Percentiles rank a stretch among this genome's conserved stretches.
Evolutionary conservation across 192 early-diverging fungal species (phyloP).

Genomic region (Entomortierella lignicola): DNA sequence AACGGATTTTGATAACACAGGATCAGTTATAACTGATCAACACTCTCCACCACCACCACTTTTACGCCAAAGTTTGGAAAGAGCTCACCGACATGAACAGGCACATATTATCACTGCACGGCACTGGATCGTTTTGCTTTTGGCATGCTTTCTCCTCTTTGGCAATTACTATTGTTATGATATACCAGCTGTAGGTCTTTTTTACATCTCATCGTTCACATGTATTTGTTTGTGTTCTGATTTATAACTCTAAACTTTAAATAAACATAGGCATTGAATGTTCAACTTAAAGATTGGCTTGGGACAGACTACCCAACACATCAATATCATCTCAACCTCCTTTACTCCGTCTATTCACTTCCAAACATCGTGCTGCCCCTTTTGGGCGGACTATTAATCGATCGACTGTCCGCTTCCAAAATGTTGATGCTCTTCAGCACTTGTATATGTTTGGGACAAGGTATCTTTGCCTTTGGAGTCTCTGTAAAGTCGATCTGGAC

Average conservation of each 20-base stretch:
- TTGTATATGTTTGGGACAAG: conserved; percentile 66
- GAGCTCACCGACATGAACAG: conserved; percentile 24
- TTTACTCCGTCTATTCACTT: conserved; percentile 53
- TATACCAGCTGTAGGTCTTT: conserved; percentile 45
- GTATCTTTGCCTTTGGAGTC: conserved; percentile 70
- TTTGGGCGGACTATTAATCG: conserved; percentile 61
- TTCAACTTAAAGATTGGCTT: conserved; percentile 53
- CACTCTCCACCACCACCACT: conserved; percentile 7
- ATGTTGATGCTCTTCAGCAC: conserved; percentile 65
- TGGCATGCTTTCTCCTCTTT: conserved; percentile 54
- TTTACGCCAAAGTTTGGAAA: conserved; percentile 11
- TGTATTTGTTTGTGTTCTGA: background rate
- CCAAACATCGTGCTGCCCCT: conserved; percentile 58
- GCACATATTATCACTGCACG: conserved; percentile 38
- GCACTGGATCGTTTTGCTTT: conserved; percentile 52
- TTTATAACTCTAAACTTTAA: background rate
- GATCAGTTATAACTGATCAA: background rate
- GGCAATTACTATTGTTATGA: conserved; percentile 60
- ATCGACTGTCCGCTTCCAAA: conserved; percentile 59
- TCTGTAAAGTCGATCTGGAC: conserved; percentile 51
- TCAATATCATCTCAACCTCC: conserved; percentile 59
- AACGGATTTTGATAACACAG: background rate
- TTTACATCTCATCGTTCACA: too few species aligned
- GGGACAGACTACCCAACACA: conserved; percentile 46
- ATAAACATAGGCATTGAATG: conserved; percentile 39